Percentiles rank a stretch among this genome's conserved stretches.
Evolutionary conservation across 164 flowering plant genomes (phyloP).

Genomic region (Platanus orientalis): DNA sequence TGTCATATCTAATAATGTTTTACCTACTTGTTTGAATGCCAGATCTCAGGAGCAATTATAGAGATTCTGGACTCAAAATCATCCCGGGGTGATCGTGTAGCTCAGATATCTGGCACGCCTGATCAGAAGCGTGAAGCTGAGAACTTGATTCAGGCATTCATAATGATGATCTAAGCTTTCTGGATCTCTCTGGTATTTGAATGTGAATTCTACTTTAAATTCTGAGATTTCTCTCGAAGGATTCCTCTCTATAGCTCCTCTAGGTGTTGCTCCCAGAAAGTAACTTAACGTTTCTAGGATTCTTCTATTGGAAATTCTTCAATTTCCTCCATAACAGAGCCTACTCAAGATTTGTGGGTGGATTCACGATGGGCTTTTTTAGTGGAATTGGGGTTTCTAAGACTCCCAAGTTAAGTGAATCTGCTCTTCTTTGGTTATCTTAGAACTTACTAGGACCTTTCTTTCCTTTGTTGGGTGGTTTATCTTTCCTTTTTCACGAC

Average conservation of each 20-base stretch:
- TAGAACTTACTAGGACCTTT: conserved; percentile 35
- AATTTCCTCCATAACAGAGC: conserved; percentile 14
- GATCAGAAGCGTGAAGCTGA: conserved; percentile 73
- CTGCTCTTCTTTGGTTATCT: conserved; percentile 25
- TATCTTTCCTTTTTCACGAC: background rate
- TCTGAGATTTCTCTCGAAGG: conserved; percentile 14
- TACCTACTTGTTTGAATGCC: conserved; percentile 6
- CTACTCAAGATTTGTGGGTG: conserved; percentile 10
- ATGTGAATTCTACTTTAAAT: conserved; percentile 22
- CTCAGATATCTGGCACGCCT: conserved; percentile 59
- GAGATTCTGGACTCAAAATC: conserved; percentile 67
- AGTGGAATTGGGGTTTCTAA: conserved; percentile 14
- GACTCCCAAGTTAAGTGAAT: conserved; percentile 17
- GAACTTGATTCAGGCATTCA: conserved; percentile 76
- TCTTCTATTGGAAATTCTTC: conserved; percentile 18
- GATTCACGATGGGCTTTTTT: conserved; percentile 14
- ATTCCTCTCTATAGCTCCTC: conserved; percentile 24
- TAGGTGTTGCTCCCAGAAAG: conserved; percentile 29
- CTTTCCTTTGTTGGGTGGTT: conserved; percentile 23
- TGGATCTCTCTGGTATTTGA: conserved; percentile 3
- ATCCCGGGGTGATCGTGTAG: conserved; percentile 63
- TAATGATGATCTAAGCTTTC: conserved; percentile 46
- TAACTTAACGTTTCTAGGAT: conserved; percentile 23
- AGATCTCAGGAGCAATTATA: conserved; percentile 73
- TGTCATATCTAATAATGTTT: no score